Evolutionary conservation across 768 basidiomycete species (phyloP).

Genomic region (Hygrocybe punicea): DNA sequence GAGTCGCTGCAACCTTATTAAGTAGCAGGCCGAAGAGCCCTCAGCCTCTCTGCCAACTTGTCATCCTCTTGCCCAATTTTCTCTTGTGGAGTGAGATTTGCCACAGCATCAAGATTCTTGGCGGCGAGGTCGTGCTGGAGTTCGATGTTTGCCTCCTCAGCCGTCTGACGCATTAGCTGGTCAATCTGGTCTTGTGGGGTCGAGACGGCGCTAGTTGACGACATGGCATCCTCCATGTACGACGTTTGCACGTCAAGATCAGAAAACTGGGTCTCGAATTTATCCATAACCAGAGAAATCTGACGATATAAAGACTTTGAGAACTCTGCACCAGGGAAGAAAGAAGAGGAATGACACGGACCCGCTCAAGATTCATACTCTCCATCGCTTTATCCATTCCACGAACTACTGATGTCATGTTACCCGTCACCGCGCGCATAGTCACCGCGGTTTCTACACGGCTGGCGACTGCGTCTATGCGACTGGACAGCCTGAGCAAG

Average conservation of each 20-base stretch:
- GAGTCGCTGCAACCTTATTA: slow-evolving; percentile 25
- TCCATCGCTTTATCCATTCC: slow-evolving; percentile 99
- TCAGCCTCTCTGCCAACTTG: slow-evolving; percentile 78
- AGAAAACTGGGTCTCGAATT: slow-evolving; percentile 93
- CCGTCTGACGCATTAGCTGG: slow-evolving; percentile 83
- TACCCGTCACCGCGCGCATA: slow-evolving; percentile 94
- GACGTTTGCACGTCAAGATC: slow-evolving; percentile 97
- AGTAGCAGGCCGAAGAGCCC: slow-evolving; percentile 80
- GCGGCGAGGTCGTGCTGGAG: slow-evolving; percentile 83
- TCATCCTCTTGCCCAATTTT: slow-evolving; percentile 71
- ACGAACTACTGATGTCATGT: slow-evolving; percentile 93
- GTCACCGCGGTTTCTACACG: slow-evolving; percentile 98
- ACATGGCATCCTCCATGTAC: slow-evolving; percentile 98
- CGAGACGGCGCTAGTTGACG: slow-evolving; percentile 83
- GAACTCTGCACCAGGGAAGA: neutral
- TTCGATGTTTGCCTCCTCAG: slow-evolving; percentile 96
- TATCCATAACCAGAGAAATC: slow-evolving; percentile 99
- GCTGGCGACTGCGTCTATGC: slow-evolving; percentile 95
- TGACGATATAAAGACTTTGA: slow-evolving; percentile 28
- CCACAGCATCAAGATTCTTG: slow-evolving; percentile 56
- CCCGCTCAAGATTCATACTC: slow-evolving; percentile 96
- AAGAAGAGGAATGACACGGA: slow-evolving; percentile 37
- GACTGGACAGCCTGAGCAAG: slow-evolving; percentile 81
- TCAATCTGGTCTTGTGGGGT: slow-evolving; percentile 99
- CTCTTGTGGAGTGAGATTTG: slow-evolving; percentile 53